A percentile compares a stretch with the other conserved stretches of the same genome.
These are phyloP conservation scores for Debaryomyces udenii DNA, from an alignment of 1,139 yeast species.

Conservation along the genomic window DNA sequence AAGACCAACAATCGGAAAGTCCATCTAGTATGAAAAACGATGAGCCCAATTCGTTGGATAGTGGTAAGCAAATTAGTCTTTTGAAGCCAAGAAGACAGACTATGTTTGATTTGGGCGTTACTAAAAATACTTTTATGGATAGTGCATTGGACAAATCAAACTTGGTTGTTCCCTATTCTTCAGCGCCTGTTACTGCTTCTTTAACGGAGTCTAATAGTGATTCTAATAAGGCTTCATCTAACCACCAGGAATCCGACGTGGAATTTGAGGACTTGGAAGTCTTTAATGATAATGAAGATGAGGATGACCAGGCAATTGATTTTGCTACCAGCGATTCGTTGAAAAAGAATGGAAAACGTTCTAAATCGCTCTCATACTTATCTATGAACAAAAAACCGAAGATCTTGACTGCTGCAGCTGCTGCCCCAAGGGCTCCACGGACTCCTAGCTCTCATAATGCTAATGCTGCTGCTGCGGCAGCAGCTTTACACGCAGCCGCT, in stretches of 20 bases:
- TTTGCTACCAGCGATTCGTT: slow-evolving; percentile 25
- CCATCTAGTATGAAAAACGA: slow-evolving; percentile 8
- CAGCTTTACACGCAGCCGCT: slow-evolving; percentile 75
- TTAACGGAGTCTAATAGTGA: slow-evolving; percentile 29
- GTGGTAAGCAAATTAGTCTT: slow-evolving; percentile 27
- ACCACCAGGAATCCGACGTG: slow-evolving; percentile 27
- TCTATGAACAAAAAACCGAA: slow-evolving; percentile 53
- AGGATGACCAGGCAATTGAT: slow-evolving; percentile 27
- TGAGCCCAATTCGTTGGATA: slow-evolving; percentile 24
- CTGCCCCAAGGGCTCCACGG: slow-evolving; percentile 77
- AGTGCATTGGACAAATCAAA: slow-evolving; percentile 54
- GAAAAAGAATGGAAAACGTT: slow-evolving; percentile 55
- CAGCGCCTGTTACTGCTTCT: slow-evolving; percentile 79
- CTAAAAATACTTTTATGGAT: slow-evolving; percentile 52
- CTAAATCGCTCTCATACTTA: slow-evolving; percentile 63
- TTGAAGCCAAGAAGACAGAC: slow-evolving; percentile 50
- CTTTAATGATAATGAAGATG: slow-evolving; percentile 46
- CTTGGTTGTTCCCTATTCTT: slow-evolving; percentile 66
- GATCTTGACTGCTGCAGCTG: slow-evolving; percentile 75
- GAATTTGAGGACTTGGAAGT: slow-evolving; percentile 52
- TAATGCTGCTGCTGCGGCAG: slow-evolving; percentile 70
- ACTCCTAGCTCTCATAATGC: slow-evolving; percentile 59
- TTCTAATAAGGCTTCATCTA: slow-evolving; percentile 15
- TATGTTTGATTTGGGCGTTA: slow-evolving; percentile 50
- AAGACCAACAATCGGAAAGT: slow-evolving; percentile 10